phyloP scores from a whole-genome alignment of 768 basidiomycete species.

The Harrya chromipes region DNA sequence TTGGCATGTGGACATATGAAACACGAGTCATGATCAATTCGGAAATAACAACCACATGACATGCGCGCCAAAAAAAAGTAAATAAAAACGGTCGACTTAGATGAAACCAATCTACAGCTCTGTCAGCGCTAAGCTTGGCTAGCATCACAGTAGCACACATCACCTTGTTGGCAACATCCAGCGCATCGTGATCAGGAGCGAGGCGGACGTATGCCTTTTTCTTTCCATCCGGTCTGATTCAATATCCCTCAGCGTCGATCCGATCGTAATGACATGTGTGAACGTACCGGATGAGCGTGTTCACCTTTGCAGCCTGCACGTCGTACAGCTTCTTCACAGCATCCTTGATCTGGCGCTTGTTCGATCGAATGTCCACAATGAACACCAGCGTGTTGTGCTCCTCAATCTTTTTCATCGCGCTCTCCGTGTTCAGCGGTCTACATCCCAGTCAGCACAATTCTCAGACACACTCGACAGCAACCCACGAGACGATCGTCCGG shows the following conservation, averaged over 20 bases:
- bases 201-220: slow-evolving; percentile 99
- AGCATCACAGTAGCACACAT: slow-evolving; percentile 7
- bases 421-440: slow-evolving; percentile 91
- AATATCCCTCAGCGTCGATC: not conserved
- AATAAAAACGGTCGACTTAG: slow-evolving; percentile 38
- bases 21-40: not conserved
- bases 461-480: slow-evolving; percentile 13
- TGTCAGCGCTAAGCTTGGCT: not conserved
- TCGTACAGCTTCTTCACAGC: slow-evolving; percentile 99
- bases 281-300: slow-evolving; percentile 93
- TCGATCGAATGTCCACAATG: slow-evolving; percentile 90
- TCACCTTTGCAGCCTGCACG: slow-evolving; percentile 93
- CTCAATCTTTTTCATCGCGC: slow-evolving; percentile 99
- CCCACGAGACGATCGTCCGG: slow-evolving; percentile 88
- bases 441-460: not conserved
- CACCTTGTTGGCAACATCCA: slow-evolving; percentile 98
- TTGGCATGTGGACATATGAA: slow-evolving; percentile 8
- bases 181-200: slow-evolving; percentile 92
- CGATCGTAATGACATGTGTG: not conserved
- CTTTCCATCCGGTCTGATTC: slow-evolving; percentile 88
- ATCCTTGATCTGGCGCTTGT: slow-evolving; percentile 99
- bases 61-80: no score
- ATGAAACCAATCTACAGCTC: slow-evolving; percentile 84
- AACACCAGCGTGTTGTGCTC: slow-evolving; percentile 99
- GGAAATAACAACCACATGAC: not conserved